Base-by-base conservation (phyloP, 2,329 filamentous ascomycete species). In the Colletotrichum tabaci region DNA sequence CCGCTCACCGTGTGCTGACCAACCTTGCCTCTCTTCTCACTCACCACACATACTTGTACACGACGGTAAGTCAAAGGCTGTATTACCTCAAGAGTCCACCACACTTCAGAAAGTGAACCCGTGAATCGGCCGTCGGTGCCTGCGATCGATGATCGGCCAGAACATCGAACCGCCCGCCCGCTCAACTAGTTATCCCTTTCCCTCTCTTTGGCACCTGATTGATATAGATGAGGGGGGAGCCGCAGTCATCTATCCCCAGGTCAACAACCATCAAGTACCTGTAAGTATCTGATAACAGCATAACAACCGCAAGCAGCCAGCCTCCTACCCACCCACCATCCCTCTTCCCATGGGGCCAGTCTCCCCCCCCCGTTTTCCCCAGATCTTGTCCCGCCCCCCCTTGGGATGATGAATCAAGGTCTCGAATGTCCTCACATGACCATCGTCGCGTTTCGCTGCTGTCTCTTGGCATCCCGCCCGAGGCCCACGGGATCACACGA, bases 101-200 rank as follows among this genome's bases (percentile, higher is more conserved):
- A 46, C 61, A 42, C 63, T 35, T 26, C 26, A n/a, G 21, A 23
- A 12, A 35, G 13, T 15, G 12, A 6, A 13, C 2, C 64, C 52
- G 66, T 50, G 35, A 60, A 72, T 72, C 65, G 69, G 58, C 53
- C 38, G n/a, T 47, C 21, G 46, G 23, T 26, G 58, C 58, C 35
- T 42, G 44, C 47, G 40, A 72, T 72, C 69, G 69, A 69, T 64
- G 65, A 72, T 72, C 69, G 53, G 65, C 58, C 16, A 50, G 46
- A 47, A 58, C 52, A 64, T 63, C 57, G 47, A 42, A 53, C 21
- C 46, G 50, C 57, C 38, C 35, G 38, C 44, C 23, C 44, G 42
- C 30, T 12, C 53, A 10, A 13, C 2, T 13, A 4, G 55, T 26
- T 38, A 35, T 58, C 21, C 56, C 12, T 8, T 8, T n/a, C 23